These are phyloP conservation scores for Apiospora arundinis DNA, from an alignment of 2,329 filamentous ascomycete genomes.

Conservation along the genomic window DNA sequence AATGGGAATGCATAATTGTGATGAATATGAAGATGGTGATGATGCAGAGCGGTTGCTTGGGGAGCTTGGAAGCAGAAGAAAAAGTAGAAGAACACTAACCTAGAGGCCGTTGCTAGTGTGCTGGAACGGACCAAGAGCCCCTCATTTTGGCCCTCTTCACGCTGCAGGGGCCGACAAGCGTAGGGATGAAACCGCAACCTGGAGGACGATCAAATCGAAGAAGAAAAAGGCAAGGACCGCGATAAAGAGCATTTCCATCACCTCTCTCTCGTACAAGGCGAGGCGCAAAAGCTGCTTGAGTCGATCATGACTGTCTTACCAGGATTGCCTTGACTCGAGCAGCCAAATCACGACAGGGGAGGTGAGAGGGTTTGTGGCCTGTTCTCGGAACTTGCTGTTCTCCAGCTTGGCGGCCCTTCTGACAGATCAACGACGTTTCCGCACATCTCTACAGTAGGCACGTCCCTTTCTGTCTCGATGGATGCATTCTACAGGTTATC, in stretches of 20 bases:
- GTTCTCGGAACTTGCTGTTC: not conserved
- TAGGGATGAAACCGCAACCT: conserved; percentile 7
- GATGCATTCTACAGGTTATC: not conserved
- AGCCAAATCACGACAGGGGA: not conserved
- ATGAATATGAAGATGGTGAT: not conserved
- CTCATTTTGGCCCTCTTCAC: not conserved
- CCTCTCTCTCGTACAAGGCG: not conserved
- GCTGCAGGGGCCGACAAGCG: conserved; percentile 3
- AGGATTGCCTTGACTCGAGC: not conserved
- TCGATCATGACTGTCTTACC: not conserved
- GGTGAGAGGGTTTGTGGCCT: not conserved
- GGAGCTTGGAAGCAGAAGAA: too few species aligned
- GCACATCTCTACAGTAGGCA: not conserved
- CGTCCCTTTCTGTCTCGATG: not conserved
- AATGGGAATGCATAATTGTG: not conserved
- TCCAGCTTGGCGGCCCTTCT: not conserved
- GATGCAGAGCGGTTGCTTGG: too few species aligned
- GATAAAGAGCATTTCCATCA: not conserved
- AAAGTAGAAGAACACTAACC: not conserved
- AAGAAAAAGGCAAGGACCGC: not conserved
- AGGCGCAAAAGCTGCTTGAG: not conserved
- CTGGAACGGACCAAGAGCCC: not conserved
- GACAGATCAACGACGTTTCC: not conserved
- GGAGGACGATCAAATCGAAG: conserved; percentile 13
- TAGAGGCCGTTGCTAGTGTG: not conserved